Percentiles rank a stretch among this genome's conserved stretches.
These are phyloP conservation scores for Arthrobotrys conoides DNA, from an alignment of 2,329 filamentous ascomycete genomes.

Conservation along the genomic window DNA sequence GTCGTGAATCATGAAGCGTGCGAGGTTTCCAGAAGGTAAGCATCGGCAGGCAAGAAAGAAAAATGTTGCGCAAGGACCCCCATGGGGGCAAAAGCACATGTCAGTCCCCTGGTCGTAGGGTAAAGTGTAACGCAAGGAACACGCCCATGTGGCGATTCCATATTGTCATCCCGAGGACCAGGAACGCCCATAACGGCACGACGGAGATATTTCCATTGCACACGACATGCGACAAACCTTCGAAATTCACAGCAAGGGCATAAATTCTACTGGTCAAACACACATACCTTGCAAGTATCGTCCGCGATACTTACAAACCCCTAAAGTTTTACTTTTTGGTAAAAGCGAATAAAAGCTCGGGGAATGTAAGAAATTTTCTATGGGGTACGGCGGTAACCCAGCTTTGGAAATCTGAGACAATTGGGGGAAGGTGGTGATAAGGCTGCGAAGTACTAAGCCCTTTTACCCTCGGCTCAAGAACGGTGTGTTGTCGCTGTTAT, in stretches of 20 bases:
- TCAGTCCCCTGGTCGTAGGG: slow-evolving; percentile 15
- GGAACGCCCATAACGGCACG: slow-evolving; percentile 42
- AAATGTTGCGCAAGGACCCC: slow-evolving; percentile 31
- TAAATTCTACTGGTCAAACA: slow-evolving; percentile 1
- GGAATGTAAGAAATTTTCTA: slow-evolving; percentile 23
- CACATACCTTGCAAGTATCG: slow-evolving; percentile 52
- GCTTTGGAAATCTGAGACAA: slow-evolving; percentile 44
- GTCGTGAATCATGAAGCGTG: slow-evolving; percentile 1
- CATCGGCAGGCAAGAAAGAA: slow-evolving; percentile 13
- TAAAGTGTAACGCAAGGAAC: slow-evolving; percentile 23
- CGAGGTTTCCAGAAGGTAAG: slow-evolving; percentile 33
- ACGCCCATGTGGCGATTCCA: slow-evolving; percentile 44
- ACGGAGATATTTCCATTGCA: slow-evolving; percentile 50
- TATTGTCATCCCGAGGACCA: slow-evolving; percentile 43
- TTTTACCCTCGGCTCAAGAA: slow-evolving; percentile 35
- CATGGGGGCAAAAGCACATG: slow-evolving; percentile 31
- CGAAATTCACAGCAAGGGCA: slow-evolving; percentile 6
- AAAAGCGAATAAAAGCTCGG: slow-evolving; percentile 1
- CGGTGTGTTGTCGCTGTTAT: slow-evolving; percentile 39
- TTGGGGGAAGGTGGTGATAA: slow-evolving; percentile 50
- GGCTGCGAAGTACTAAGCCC: slow-evolving; percentile 14
- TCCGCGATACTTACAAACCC: slow-evolving; percentile 43
- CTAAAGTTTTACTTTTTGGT: slow-evolving; percentile 14
- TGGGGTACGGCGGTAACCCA: slow-evolving; percentile 10
- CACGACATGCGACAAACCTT: slow-evolving; percentile 20